phyloP scores from a whole-genome alignment of 805 yeast species.

The Kodamaea laetipori region DNA sequence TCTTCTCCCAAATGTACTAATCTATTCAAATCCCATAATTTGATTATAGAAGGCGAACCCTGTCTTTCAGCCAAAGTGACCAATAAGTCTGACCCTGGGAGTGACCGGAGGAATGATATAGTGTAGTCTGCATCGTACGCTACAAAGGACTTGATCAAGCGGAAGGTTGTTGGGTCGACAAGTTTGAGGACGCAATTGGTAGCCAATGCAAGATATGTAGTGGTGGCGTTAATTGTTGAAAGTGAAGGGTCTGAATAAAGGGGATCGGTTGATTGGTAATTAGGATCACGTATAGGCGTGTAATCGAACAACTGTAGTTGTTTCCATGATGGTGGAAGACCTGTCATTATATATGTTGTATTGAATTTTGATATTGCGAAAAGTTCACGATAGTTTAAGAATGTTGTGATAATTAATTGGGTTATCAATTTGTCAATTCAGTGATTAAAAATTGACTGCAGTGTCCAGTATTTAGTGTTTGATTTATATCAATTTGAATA shows the following conservation, averaged over 20 bases:
- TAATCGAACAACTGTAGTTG: conserved; percentile 78
- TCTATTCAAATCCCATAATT: conserved; percentile 71
- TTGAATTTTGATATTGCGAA: background rate
- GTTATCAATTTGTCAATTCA: background rate
- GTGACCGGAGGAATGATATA: conserved; percentile 56
- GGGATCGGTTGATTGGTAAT: conserved; percentile 58
- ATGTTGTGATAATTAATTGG: no score
- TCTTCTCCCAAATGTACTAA: conserved; percentile 34
- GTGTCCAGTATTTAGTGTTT: no score
- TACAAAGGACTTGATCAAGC: conserved; percentile 49
- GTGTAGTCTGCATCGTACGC: conserved; percentile 70
- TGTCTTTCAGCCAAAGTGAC: conserved; percentile 74
- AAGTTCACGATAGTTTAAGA: background rate
- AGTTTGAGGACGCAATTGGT: conserved; percentile 57
- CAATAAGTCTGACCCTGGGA: conserved; percentile 53
- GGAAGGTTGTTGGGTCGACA: conserved; percentile 49
- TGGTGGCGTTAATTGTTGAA: conserved; percentile 57
- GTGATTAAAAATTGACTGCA: background rate
- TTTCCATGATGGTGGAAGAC: conserved; percentile 8
- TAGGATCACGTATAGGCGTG: conserved; percentile 83
- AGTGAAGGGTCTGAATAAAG: conserved; percentile 71
- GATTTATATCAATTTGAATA: no score
- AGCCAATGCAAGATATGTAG: conserved; percentile 60
- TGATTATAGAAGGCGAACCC: conserved; percentile 67
- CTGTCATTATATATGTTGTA: background rate